Evolutionary conservation across 1,139 yeast species (phyloP), one percentile per base, ranked within the genome.

Genomic region (Nematodospora anomalae): DNA sequence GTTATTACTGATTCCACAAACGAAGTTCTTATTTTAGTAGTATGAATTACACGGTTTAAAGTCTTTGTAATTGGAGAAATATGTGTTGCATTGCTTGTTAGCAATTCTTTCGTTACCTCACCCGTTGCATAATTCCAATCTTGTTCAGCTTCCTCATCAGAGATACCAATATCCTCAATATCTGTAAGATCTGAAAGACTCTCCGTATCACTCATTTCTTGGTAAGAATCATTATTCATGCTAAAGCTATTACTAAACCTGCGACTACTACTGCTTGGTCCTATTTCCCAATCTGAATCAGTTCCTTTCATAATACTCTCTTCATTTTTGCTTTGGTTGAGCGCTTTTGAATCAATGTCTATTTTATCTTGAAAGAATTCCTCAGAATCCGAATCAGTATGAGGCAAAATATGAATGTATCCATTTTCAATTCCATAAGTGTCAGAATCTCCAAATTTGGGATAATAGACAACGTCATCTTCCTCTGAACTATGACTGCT

Each of bases 401-500:
- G 21, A n/a, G n/a, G n/a, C 21, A 18, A 6, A 6, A 18, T 18
- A 18, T 6, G 21, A 18, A 6, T 8, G 21, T 18, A 6, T 6
- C 8, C 8, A 18, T 18, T 18, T 6, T 18, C 21, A 18, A 18
- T 18, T 6, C 8, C 21, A 18, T 6, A 8, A 6, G 8, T 18
- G 21, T 18, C 21, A 18, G 21, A 8, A 18, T 18, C 21, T 18
- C 21, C 21, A 18, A 18, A 8, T 18, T 8, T 20, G 11, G 31
- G 23, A n/a, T 31, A 16, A 32, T 26, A 32, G 6, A 32, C 28
- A 16, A 33, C 16, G 13, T 33, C 36, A 27, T 26, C 26, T 5
- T n/a, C 32, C 5, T 21, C 27, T 20, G 22, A 22, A 15, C 24
- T 10, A 18, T 32, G 35, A 4, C 8, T 18, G 15, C 30, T 21